A percentile compares a stretch with the other conserved stretches of the same genome.
Conservation (phyloP, 495 filamentous ascomycete genomes). For the Neurospora sp. region DNA sequence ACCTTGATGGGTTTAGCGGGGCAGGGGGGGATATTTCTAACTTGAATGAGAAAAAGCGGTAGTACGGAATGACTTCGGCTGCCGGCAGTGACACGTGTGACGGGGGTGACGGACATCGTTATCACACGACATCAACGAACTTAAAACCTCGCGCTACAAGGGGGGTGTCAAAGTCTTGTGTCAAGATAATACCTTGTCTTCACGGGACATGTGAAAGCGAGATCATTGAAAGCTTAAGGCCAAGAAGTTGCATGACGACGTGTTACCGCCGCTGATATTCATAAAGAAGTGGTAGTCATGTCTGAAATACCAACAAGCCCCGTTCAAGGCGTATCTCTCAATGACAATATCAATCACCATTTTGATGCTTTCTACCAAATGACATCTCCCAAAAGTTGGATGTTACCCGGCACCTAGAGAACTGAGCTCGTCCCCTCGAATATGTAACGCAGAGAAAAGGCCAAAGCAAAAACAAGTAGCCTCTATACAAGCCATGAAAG, state of each 20-base stretch:
- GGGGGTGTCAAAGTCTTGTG: neutral
- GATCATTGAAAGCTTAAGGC: neutral
- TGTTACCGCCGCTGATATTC: neutral
- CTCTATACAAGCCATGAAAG: neutral
- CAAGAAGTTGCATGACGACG: neutral
- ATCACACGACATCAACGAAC: neutral
- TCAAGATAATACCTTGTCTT: neutral
- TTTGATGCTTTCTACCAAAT: neutral
- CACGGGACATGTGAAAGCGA: neutral
- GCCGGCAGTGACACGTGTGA: neutral
- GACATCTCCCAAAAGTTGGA: neutral
- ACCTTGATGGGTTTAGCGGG: too few species aligned
- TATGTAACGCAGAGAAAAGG: neutral
- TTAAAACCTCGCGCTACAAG: neutral
- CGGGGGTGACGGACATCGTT: neutral
- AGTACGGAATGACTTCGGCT: neutral
- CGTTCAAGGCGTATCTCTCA: neutral
- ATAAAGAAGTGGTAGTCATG: neutral
- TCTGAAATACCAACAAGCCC: neutral
- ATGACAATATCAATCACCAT: neutral
- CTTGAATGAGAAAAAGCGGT: too few species aligned
- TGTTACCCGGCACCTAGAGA: neutral
- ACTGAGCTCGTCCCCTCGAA: neutral
- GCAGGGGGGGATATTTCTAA: too few species aligned
- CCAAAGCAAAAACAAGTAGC: neutral